phyloP scores from a whole-genome alignment of 805 yeast genomes.

The Spathaspora sp. region DNA sequence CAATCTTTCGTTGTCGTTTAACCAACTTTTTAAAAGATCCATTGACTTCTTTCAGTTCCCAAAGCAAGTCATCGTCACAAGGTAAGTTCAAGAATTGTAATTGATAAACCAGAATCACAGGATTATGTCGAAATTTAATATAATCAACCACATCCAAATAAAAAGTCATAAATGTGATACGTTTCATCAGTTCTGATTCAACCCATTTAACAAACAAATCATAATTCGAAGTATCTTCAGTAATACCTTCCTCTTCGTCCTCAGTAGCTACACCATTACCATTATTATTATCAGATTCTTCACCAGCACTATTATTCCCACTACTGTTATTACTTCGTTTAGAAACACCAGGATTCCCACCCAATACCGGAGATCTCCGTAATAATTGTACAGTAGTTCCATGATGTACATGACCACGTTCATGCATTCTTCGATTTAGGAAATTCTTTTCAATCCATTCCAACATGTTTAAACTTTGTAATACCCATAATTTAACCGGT shows the following conservation, averaged over 20 bases:
- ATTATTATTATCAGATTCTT: constrained; percentile 8
- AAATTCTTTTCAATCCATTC: constrained; percentile 79
- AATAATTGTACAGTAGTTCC: constrained; percentile 80
- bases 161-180: constrained; percentile 79
- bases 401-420: constrained; percentile 80
- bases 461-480: constrained; percentile 69
- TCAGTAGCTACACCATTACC: neutral
- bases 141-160: constrained; percentile 78
- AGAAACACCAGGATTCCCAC: constrained; percentile 56
- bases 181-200: constrained; percentile 71
- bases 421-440: constrained; percentile 66
- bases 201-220: constrained; percentile 65
- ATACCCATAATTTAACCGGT: constrained; percentile 72
- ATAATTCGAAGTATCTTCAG: constrained; percentile 21
- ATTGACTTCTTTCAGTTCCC: constrained; percentile 37
- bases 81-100: constrained; percentile 38
- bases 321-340: constrained; percentile 15
- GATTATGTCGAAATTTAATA: constrained; percentile 72
- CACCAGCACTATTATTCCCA: constrained; percentile 29
- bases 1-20: constrained; percentile 31
- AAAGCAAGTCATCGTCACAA: constrained; percentile 36
- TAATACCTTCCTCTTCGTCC: neutral
- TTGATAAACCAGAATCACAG: constrained; percentile 35
- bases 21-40: constrained; percentile 37
- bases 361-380: constrained; percentile 71